Percentiles rank a stretch among this genome's conserved stretches.
These are phyloP conservation scores for Chloris gayana DNA, from an alignment of 176 grass and related monocot genomes.

Conservation along the genomic window DNA sequence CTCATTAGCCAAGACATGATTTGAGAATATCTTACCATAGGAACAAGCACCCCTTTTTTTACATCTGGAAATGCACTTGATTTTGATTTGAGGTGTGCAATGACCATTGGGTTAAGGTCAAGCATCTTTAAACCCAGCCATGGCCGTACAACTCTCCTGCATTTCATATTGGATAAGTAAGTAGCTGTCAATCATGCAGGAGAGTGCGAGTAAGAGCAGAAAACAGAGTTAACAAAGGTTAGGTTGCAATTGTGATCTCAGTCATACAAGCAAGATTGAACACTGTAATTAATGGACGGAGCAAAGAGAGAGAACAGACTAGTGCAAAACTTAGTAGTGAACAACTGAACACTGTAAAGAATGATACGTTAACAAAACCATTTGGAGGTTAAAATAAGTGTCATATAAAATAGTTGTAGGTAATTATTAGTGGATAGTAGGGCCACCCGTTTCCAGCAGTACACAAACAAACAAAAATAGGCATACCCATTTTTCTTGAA, in stretches of 20 bases:
- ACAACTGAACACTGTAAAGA: too few species aligned
- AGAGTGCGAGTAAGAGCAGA: not conserved
- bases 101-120: slow-evolving; percentile 70
- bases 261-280: too few species aligned
- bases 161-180: slow-evolving; percentile 37
- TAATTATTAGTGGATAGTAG: too few species aligned
- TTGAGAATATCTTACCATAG: slow-evolving; percentile 58
- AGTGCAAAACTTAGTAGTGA: too few species aligned
- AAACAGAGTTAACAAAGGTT: not conserved
- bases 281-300: too few species aligned
- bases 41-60: slow-evolving; percentile 72
- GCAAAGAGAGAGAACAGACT: too few species aligned
- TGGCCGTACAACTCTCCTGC: slow-evolving; percentile 76
- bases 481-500: slow-evolving; percentile 74
- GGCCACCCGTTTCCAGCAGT: too few species aligned
- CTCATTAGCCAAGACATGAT: not conserved
- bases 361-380: too few species aligned
- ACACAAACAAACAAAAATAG: too few species aligned
- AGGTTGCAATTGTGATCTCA: too few species aligned
- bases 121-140: slow-evolving; percentile 95
- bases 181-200: slow-evolving; percentile 1
- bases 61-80: slow-evolving; percentile 73
- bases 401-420: too few species aligned
- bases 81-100: slow-evolving; percentile 83
- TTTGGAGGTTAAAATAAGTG: too few species aligned